Base-by-base conservation (phyloP, 2,329 filamentous ascomycete genomes). In the Beauveria bassiana region DNA sequence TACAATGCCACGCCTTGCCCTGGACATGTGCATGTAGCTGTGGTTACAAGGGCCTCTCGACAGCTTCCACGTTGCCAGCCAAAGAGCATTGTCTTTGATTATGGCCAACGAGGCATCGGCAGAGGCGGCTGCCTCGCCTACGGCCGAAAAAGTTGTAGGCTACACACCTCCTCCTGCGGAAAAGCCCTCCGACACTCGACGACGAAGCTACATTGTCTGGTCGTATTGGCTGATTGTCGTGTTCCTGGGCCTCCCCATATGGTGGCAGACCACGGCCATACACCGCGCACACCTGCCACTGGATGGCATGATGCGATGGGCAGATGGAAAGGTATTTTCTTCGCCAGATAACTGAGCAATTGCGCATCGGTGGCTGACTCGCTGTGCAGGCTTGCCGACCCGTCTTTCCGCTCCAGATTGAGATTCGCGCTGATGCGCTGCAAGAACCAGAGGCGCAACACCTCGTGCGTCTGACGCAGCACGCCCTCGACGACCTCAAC, bases 191-290 rank as follows among this genome's bases (percentile, higher is more conserved):
- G 86, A 88, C 65, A 79, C 88, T 57, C 84, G 83, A 70, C 84
- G 88, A 62, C 87, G 95, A 60, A 84, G 85, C 53, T 80, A 81
- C 64, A 88, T 98, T 56, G 86, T 99, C 64, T 73, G 90, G 64
- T 93, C 93, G 9, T 98, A 97, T 74, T 99, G 95, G 95, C 78
- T 86, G 5, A 86, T 98, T 43, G 90, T 96, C 7, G 72, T 96
- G 7, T 82, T 88, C 34, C 77, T 99, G 6, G 95, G 95, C 3
- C 74, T 99, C 66, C 95, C 95, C 62, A 88, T 96, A 83, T 99
- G 95, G 95, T 96, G 91, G 86, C 87, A 86, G 73, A 98, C 95
- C 0, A 99, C 95, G 4, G 89, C 90, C 0, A 96, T 98, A 61
- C 93, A 96, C 73, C 85, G 95, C 61, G 93, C 93, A 14, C 82